Base-by-base conservation (phyloP, 78 protist species). In the Acrasis kona region DNA sequence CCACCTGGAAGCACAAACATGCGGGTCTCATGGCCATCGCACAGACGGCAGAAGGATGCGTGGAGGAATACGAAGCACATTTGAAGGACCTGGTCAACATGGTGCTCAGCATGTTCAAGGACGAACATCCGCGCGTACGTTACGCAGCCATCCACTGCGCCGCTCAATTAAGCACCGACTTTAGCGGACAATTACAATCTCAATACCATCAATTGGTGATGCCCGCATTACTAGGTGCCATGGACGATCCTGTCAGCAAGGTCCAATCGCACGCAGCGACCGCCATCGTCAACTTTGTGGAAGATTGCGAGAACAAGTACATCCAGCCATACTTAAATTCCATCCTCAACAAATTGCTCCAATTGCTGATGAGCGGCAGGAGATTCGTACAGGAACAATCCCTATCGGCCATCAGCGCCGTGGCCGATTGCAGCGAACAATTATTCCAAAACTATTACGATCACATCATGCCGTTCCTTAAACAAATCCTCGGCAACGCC, bases 361-460 rank as follows among this genome's bases (percentile, higher is more conserved):
- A 50, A n/a, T 50, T 50, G 19, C 19, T 50, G 19, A 50, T n/a
- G 19, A 50, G 61, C 19, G 19, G 34, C 19, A 50, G 34, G 19
- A 50, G 61, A 50, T 50, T 50, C 19, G 61, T 50, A n/a, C 61
- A 50, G 40, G 70, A 41, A 27, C 76, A 76, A 27, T 67, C 79
- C 27, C 27, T 76, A 7, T 58, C 79, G 28, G n/a, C 76, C 2
- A 27, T 76, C 5, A 72, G 50, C 40, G 79, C 69, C 3, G 73
- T 50, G 5, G 79, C 79, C 8, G 28, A 41, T 27, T 10, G 68
- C 3, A n/a, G 32, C 19, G 61, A 50, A 50, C 34, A 50, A n/a
- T 50, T 50, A 50, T 50, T 50, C 61, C 19, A n/a, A 50, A 50
- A 50, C 19, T 50, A 50, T 50, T 50, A 50, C 19, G 61, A 50